Conservation (phyloP, 352 stramenopile genomes). For the Pythium rhizo-oryzae region DNA sequence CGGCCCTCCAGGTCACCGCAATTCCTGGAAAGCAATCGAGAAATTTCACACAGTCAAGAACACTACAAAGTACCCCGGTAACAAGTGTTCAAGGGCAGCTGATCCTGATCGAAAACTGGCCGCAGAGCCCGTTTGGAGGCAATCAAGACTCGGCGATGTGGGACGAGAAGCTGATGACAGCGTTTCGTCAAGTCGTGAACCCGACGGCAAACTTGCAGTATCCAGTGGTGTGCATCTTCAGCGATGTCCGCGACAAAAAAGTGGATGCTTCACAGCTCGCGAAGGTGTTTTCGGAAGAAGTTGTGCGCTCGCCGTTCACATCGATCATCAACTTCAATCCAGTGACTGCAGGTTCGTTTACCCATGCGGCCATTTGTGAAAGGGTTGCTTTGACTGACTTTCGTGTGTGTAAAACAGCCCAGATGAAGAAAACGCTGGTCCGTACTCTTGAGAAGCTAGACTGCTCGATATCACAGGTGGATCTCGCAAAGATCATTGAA, state of each 20-base stretch:
- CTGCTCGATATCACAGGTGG: conserved; percentile 26
- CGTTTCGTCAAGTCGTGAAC: conserved; percentile 60
- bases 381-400: background rate
- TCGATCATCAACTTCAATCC: conserved; percentile 80
- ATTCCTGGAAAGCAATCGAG: conserved; percentile 10
- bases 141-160: conserved; percentile 34
- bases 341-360: conserved; percentile 56
- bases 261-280: conserved; percentile 65
- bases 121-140: conserved; percentile 41
- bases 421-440: conserved; percentile 73
- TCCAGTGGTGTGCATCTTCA: conserved; percentile 83
- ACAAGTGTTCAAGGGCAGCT: conserved; percentile 36
- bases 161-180: conserved; percentile 58
- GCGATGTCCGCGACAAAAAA: conserved; percentile 76
- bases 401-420: conserved; percentile 27
- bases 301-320: conserved; percentile 68
- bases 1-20: conserved; percentile 40
- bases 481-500: conserved; percentile 59
- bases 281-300: conserved; percentile 64
- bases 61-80: background rate
- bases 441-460: conserved; percentile 46
- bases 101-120: conserved; percentile 81
- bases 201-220: conserved; percentile 39
- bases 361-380: background rate
- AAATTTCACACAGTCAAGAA: conserved; percentile 8